Base-by-base conservation (phyloP, 2,329 filamentous ascomycete genomes). In the Aspergillus alliaceus region DNA sequence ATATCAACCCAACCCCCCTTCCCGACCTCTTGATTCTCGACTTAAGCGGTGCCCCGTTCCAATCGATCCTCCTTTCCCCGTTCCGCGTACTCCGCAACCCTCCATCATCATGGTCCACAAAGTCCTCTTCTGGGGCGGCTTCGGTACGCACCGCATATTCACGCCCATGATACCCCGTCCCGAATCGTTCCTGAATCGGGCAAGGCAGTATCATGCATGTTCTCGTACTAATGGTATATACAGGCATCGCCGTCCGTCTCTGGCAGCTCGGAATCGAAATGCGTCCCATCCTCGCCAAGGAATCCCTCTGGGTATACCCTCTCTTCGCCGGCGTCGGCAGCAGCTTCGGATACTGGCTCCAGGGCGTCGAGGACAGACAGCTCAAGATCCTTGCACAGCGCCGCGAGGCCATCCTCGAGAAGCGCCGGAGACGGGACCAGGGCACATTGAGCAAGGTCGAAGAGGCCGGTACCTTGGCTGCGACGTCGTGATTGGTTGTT, bases 221-320 rank as follows among this genome's bases (percentile, higher is more conserved):
- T 25, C 60, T 24, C 15, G n/a, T n/a, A 25, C 51, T 54, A 31
- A 54, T 39, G 6, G 15, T 24, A 15, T 9, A 39, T 24, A 24
- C 46, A 99, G 95, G 95, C 82, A 80, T 97, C 70, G 92, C 90
- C 73, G 89, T 93, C 72, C 90, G 93, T 69, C 85, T 95, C 78
- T 97, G 93, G 91, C 95, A 98, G 79, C 88, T 99, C 75, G 95
- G 93, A 72, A 95, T 99, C 75, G 92, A 99, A 82, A 96, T 96
- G 92, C 91, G 93, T 62, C 95, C 93, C 52, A 88, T 97, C 77
- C 91, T 98, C 84, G 88, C 89, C 79, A 86, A 84, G 71, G 83
- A 89, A 73, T 90, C 89, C 54, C 86, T 96, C 70, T 96, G 91
- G 90, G 91, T 87, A 51, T 99, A 96, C 81, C 95, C 95, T 54